phyloP scores from a whole-genome alignment of 352 stramenopile species.

The Vaucheria bursata region DNA sequence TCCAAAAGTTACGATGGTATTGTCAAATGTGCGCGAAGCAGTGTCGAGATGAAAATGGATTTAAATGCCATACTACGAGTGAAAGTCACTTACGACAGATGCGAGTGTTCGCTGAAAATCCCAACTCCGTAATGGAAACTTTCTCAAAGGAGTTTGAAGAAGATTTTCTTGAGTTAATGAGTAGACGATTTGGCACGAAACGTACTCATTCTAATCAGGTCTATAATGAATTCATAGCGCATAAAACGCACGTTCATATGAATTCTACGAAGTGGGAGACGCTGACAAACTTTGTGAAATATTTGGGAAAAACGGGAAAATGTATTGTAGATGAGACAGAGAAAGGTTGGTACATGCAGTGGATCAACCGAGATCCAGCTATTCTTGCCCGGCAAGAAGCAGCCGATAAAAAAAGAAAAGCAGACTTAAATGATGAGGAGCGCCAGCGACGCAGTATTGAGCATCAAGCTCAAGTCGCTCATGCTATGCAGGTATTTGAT shows the following conservation, averaged over 20 bases:
- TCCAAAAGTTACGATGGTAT: slow-evolving; percentile 97
- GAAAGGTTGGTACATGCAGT: slow-evolving; percentile 93
- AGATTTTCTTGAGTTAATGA: slow-evolving; percentile 86
- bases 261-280: slow-evolving; percentile 97
- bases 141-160: slow-evolving; percentile 81
- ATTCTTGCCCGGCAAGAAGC: slow-evolving; percentile 72
- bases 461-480: neutral
- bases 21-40: slow-evolving; percentile 97
- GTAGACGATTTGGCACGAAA: slow-evolving; percentile 85
- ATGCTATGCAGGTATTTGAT: neutral
- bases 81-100: slow-evolving; percentile 97
- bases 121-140: slow-evolving; percentile 80
- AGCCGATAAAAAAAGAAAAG: slow-evolving; percentile 30
- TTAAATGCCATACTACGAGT: slow-evolving; percentile 96
- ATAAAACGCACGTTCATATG: slow-evolving; percentile 99
- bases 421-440: slow-evolving; percentile 40
- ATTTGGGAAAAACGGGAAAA: slow-evolving; percentile 91
- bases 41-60: slow-evolving; percentile 99
- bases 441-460: slow-evolving; percentile 9
- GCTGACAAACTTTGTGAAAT: slow-evolving; percentile 93
- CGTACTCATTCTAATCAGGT: slow-evolving; percentile 88
- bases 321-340: slow-evolving; percentile 95
- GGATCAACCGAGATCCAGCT: slow-evolving; percentile 78
- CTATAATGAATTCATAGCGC: slow-evolving; percentile 98
- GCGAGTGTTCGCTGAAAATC: slow-evolving; percentile 91